Conservation (phyloP, 2,329 filamentous ascomycete genomes). For the Cadophora sp. region DNA sequence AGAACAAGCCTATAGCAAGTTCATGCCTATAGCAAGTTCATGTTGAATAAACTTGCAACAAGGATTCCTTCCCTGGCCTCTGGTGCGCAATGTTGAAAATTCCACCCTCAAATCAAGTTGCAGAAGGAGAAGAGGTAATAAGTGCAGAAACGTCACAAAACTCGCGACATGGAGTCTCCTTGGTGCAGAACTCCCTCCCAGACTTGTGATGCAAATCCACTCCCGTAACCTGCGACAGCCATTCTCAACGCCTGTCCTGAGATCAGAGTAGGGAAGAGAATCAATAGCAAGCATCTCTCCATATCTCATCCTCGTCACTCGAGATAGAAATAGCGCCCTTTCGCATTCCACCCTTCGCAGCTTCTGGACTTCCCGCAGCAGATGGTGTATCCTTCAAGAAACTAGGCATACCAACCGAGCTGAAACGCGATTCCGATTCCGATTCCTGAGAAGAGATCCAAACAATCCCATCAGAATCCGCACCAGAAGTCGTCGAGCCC, state of each 20-base stretch:
- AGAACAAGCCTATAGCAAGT: background rate
- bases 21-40: background rate
- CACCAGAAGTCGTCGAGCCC: background rate
- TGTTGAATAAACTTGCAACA: background rate
- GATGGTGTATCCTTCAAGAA: background rate
- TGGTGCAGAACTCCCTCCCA: too few species aligned
- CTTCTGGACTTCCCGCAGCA: background rate
- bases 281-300: background rate
- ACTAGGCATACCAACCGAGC: background rate
- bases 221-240: too few species aligned
- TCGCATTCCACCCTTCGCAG: background rate
- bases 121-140: background rate
- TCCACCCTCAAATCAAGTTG: background rate
- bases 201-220: too few species aligned
- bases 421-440: background rate
- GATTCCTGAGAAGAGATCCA: background rate
- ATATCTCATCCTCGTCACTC: constrained; percentile 1
- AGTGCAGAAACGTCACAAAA: background rate
- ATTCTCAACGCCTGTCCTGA: background rate
- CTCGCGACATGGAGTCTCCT: too few species aligned
- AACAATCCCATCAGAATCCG: background rate
- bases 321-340: background rate
- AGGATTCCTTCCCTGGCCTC: background rate
- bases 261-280: background rate
- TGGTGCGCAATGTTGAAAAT: background rate